These are phyloP conservation scores for Aphanocladium album DNA, from an alignment of 2,329 filamentous ascomycete species.

Conservation along the genomic window DNA sequence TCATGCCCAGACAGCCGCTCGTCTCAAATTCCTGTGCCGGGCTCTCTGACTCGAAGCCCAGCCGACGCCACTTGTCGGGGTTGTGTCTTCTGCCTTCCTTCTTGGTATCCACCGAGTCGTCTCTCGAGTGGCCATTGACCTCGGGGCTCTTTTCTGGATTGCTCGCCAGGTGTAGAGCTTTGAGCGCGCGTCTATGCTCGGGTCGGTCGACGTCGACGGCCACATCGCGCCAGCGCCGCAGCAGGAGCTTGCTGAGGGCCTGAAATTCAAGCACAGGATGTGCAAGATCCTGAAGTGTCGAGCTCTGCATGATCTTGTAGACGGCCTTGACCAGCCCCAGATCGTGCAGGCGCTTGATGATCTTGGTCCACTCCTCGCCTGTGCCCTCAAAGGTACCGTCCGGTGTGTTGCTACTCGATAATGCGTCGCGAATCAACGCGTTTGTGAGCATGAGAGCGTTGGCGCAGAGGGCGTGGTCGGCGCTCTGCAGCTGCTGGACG, in stretches of 20 bases:
- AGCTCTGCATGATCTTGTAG: conserved; percentile 90
- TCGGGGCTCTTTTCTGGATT: conserved; percentile 52
- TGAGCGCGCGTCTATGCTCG: conserved; percentile 83
- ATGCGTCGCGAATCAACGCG: conserved; percentile 85
- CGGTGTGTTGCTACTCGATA: conserved; percentile 61
- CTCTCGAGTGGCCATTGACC: conserved; percentile 34
- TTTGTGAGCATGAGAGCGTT: conserved; percentile 96
- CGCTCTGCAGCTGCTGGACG: conserved; percentile 84
- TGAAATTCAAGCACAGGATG: conserved; percentile 92
- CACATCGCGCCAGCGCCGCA: conserved; percentile 84
- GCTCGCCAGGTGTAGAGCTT: conserved; percentile 79
- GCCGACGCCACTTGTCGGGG: conserved; percentile 84
- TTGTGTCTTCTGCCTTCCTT: conserved; percentile 69
- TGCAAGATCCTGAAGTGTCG: conserved; percentile 82
- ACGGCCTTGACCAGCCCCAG: conserved; percentile 89
- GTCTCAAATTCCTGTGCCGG: conserved; percentile 80
- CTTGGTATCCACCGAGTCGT: conserved; percentile 35
- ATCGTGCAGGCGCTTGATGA: conserved; percentile 90
- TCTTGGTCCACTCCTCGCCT: conserved; percentile 81
- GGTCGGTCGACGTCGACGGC: conserved; percentile 77
- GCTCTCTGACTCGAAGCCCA: conserved; percentile 89
- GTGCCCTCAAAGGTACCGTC: conserved; percentile 24
- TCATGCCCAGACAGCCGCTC: conserved; percentile 88
- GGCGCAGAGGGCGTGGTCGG: conserved; percentile 91
- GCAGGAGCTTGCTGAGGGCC: conserved; percentile 77